These are phyloP conservation scores for Thielaviopsis euricoi DNA, from an alignment of 2,329 filamentous ascomycete species.

Conservation along the genomic window DNA sequence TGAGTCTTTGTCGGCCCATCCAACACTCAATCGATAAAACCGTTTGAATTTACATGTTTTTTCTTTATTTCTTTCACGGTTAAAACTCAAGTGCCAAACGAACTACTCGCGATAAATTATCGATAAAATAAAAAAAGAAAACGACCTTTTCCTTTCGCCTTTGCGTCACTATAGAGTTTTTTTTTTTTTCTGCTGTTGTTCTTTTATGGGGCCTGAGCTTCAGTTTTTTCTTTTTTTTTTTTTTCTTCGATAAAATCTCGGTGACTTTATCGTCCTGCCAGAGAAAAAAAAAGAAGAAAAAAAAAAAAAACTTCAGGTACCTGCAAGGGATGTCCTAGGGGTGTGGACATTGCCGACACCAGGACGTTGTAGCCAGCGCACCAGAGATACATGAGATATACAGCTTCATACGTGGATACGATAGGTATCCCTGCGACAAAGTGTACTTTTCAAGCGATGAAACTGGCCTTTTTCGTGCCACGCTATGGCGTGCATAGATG, in stretches of 20 bases:
- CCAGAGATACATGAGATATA: neutral
- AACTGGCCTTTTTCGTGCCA: neutral
- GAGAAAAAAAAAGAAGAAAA: neutral
- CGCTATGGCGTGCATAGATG: neutral
- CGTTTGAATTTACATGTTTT: neutral
- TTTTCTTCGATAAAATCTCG: neutral
- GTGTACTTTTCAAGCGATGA: neutral
- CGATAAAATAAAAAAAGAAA: neutral
- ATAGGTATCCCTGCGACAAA: neutral
- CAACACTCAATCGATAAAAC: neutral
- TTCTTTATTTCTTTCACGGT: no score
- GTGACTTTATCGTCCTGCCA: neutral
- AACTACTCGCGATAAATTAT: neutral
- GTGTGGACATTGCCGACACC: neutral
- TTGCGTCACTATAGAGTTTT: neutral
- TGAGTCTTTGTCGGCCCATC: neutral
- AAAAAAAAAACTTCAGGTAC: neutral
- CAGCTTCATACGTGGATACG: neutral
- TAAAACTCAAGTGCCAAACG: neutral
- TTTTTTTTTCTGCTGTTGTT: neutral
- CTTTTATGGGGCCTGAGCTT: neutral
- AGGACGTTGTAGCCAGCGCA: neutral
- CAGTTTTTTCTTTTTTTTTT: neutral
- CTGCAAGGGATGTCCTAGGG: neutral
- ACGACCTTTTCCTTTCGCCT: neutral